Percentiles rank a stretch among this genome's conserved stretches.
These are phyloP conservation scores for Xylariaceae sp. DNA, from an alignment of 2,329 filamentous ascomycete genomes.

Conservation along the genomic window DNA sequence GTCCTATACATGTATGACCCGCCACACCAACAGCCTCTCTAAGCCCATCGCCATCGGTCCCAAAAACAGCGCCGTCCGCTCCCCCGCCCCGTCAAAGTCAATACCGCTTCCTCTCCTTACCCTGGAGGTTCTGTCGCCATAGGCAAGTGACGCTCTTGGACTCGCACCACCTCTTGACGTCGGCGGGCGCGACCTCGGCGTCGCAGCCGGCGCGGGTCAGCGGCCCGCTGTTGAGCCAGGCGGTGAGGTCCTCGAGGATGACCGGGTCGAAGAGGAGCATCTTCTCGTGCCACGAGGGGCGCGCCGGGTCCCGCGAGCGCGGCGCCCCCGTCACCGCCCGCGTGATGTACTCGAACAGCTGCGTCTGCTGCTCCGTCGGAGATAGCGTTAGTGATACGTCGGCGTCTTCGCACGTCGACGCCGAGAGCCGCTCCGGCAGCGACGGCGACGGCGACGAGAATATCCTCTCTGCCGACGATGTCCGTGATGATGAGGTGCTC, in stretches of 20 bases:
- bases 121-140: conserved; percentile 61
- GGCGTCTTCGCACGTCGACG: conserved; percentile 46
- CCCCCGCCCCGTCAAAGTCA: too few relatives aligned
- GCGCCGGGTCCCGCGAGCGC: conserved; percentile 49
- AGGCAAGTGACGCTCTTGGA: conserved; percentile 83
- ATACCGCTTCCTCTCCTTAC: conserved; percentile 57
- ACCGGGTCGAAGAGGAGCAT: conserved; percentile 94
- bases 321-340: conserved; percentile 56
- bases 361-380: conserved; percentile 46
- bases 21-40: too few relatives aligned
- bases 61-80: too few relatives aligned
- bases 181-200: conserved; percentile 61
- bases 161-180: conserved; percentile 90
- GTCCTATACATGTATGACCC: too few relatives aligned
- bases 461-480: conserved; percentile 40
- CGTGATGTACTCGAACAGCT: conserved; percentile 57
- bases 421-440: conserved; percentile 46
- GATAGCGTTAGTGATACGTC: conserved; percentile 48
- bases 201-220: conserved; percentile 66
- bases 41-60: too few relatives aligned
- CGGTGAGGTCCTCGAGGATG: conserved; percentile 79
- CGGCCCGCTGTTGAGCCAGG: conserved; percentile 78
- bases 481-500: conserved; percentile 36
- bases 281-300: conserved; percentile 84
- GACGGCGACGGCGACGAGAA: conserved; percentile 49